Evolutionary conservation across 768 basidiomycete genomes (phyloP), one percentile per base, ranked within the genome.

Genomic region (Tubosaeta sp.): DNA sequence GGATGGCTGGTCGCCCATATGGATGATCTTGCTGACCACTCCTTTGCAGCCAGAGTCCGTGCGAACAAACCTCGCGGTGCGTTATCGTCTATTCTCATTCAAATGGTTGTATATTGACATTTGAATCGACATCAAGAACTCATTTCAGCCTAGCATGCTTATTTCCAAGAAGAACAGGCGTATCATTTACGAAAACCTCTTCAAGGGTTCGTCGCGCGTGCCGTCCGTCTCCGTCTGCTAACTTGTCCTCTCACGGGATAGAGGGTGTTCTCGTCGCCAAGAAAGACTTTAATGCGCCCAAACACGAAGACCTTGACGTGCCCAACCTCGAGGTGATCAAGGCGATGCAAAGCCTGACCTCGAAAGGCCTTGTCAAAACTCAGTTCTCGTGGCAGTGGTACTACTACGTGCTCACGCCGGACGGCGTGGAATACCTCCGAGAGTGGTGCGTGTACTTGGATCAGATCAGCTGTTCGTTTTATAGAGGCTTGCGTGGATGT

Each of bases 311-410:
- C 54, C 78, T 85, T 55, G 82, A 84, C 46, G 82, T 84, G 44
- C 82, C 83, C 49, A 85, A 85, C 63, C 80, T 85, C 48, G 73
- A 85, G 59, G 84, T 84, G 56, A 84, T 85, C 73, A 85, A 85
- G 73, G 82, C 82, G 46, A 74, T 84, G 67, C 83, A 84, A 63
- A 84, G 82, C 71, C 71, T 85, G 60, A 85, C 79, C 59, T 84
- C 82, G 39, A 79, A 72, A 69, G 95, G 95, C 51, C 85, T 78
- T 72, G 93, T 98, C 77, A 97, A 97, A 84, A 99, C 97, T 62
- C 95, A 93, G 70, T 98, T 98, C 81, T 93, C 89, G 45, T 99
- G 97, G 97, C 94, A 97, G 69, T 97, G 85, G 81, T 99, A 97
- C 76, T 99, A 98, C 78, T 99, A 98, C 76, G 82, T 84, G 66